Conservation (phyloP, 208 protist species). For the Crithidia thermophila region DNA sequence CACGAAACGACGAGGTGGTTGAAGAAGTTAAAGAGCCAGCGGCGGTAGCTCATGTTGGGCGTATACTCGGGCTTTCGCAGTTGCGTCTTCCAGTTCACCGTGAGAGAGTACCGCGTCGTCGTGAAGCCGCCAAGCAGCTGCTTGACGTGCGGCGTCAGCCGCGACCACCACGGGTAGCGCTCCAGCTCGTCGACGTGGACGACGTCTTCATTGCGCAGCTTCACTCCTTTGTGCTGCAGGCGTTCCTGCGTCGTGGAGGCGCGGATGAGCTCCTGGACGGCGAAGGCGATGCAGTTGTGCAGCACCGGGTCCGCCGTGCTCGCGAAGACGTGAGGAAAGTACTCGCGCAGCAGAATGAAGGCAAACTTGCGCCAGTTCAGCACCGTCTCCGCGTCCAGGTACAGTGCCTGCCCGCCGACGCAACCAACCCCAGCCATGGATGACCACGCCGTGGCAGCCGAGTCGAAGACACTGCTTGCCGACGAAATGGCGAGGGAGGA, state of each 20-base stretch:
- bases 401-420: conserved; percentile 21
- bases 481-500: not conserved
- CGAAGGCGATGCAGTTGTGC: conserved; percentile 86
- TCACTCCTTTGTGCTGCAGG: conserved; percentile 24
- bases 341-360: conserved; percentile 61
- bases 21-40: conserved; percentile 80
- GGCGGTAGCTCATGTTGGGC: conserved; percentile 47
- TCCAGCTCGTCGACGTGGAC: conserved; percentile 74
- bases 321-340: conserved; percentile 73
- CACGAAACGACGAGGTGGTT: conserved; percentile 57
- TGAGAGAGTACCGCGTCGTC: conserved; percentile 67
- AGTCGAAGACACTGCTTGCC: too few relatives aligned
- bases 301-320: conserved; percentile 79
- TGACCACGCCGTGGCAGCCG: not conserved
- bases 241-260: conserved; percentile 67
- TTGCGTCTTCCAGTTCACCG: conserved; percentile 46
- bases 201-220: conserved; percentile 48
- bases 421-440: not conserved
- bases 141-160: conserved; percentile 50
- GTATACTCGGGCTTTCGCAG: conserved; percentile 64
- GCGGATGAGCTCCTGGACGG: conserved; percentile 84
- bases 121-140: conserved; percentile 78
- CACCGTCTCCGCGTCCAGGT: conserved; percentile 44
- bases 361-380: conserved; percentile 74
- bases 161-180: conserved; percentile 79